Conservation (phyloP, 257 asterid species). For the Solanum arcanum region DNA sequence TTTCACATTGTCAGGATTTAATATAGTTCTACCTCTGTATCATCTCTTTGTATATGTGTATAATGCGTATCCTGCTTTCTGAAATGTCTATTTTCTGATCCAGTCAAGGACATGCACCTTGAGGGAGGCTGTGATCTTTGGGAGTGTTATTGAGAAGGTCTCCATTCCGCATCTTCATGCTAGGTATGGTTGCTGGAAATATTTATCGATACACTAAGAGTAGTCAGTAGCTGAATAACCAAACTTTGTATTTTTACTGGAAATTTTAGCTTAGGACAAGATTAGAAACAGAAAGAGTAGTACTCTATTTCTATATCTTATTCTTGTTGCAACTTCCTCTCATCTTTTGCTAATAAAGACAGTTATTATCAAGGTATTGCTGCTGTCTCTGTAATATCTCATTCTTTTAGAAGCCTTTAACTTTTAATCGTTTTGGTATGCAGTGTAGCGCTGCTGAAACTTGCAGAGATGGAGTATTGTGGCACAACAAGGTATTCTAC, state of each 20-base stretch:
- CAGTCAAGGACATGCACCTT: slow-evolving; percentile 79
- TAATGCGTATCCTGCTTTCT: neutral
- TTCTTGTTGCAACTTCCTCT: neutral
- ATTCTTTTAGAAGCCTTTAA: neutral
- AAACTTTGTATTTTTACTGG: neutral
- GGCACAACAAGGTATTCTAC: slow-evolving; percentile 80
- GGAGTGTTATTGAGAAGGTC: slow-evolving; percentile 74
- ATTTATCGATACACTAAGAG: neutral
- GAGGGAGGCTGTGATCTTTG: slow-evolving; percentile 84
- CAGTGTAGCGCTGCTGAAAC: slow-evolving; percentile 80
- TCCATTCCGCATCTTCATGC: slow-evolving; percentile 94
- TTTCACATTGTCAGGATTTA: neutral
- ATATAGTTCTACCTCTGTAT: neutral
- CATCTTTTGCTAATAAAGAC: neutral
- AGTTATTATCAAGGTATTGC: neutral
- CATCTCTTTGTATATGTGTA: neutral
- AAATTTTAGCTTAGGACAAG: neutral
- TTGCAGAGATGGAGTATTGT: slow-evolving; percentile 89
- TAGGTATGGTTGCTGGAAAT: slow-evolving; percentile 33
- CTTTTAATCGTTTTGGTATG: neutral
- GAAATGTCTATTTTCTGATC: slow-evolving; percentile 1
- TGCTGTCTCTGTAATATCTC: neutral
- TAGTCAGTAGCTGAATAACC: neutral
- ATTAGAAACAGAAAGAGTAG: neutral
- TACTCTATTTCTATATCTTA: neutral